Base-by-base conservation (phyloP, 2,329 filamentous ascomycete genomes). In the Aspergillus fumigatiaffinis region DNA sequence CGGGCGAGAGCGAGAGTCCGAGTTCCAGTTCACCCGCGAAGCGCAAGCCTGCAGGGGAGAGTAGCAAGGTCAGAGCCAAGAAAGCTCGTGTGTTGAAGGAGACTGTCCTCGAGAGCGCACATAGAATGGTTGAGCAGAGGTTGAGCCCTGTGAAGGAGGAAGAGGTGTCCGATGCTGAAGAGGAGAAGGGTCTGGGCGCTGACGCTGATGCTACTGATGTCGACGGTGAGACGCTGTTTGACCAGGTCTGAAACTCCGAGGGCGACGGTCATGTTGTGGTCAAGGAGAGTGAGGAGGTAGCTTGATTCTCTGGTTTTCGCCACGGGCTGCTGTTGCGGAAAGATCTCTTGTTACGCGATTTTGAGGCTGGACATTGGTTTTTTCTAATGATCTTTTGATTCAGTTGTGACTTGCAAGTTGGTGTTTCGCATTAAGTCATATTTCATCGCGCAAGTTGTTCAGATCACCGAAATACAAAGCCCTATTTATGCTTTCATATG, bases 1-100 rank as follows among this genome's bases (percentile, higher is more conserved):
- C n/a, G 3, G 44, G 44, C 21, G 44, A 25, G 44, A 7, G 4
- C 14, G 1, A 12, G 10, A 9, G 9, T 6, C 1, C 32, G 4
- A 6, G 28, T 12, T 29, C 32, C 1, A 6, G 28, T 12, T 29
- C 12, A 47, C 21, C 64, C 12, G 68, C 68, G 12, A 59, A 59
- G 26, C 54, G 57, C 12, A 59, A 55, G 50, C 25, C 44, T 25
- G 44, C 50, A 2, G 23, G 10, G 2, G 20, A 21, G n/a, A 8
- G n/a, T 3, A 17, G 29, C 6, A 52, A 52, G 26, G 3, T 14
- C 25, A 3, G n/a, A 29, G 4, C 41, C 9, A 57, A 57, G 55
- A 57, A 51, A 26, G 47, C 35, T 0, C 48, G 38, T 48, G 25
- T 42, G 29, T 51, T 38, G 48, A 63, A 60, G 57, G 50, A 54